Base-by-base conservation (phyloP, 2,329 filamentous ascomycete species). In the Colletotrichum melonis region DNA sequence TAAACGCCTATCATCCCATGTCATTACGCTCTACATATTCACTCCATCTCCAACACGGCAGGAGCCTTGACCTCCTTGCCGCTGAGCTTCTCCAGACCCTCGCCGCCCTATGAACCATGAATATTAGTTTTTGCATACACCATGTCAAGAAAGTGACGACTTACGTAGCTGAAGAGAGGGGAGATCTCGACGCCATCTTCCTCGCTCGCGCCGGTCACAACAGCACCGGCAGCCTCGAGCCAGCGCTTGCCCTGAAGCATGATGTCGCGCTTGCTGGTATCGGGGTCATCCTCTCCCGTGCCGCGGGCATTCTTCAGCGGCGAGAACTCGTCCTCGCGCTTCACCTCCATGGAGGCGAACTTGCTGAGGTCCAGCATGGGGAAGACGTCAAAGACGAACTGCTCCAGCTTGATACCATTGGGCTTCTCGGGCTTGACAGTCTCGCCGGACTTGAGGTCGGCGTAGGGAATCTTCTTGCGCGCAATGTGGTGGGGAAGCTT, bases 331-430 rank as follows among this genome's bases (percentile, higher is more conserved):
- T 99, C 97, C 86, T 98, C 95, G 74, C 97, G 94, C 83, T 92
- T 94, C 65, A 99, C 97, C 85, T 99, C 97, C 86, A 98, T 93
- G 84, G 92, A 97, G 28, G 95, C 97, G 80, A 99, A 99, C 85
- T 97, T 95, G 77, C 92, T 89, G 76, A 99, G 91, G 22, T 92
- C 86, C 65, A 97, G 88, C 87, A 96, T 90, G 74, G 96, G 95
- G 89, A 99, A 99, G 80, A 97, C 97, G 82, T 99, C 97, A 81
- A 99, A 99, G 74, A 99, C 95, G 79, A 98, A 99, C 85, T 98
- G 97, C 89, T 99, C 97, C 52, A 99, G 91, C 89, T 99, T 99
- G 89, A 99, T 95, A 77, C 97, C 97, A 81, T 99, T 99, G 76
- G 97, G 95, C 86, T 95, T 97, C 82, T 95, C 92, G 3, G 96